Evolutionary conservation across 495 filamentous ascomycete genomes (phyloP).

Genomic region (Letharia columbiana): DNA sequence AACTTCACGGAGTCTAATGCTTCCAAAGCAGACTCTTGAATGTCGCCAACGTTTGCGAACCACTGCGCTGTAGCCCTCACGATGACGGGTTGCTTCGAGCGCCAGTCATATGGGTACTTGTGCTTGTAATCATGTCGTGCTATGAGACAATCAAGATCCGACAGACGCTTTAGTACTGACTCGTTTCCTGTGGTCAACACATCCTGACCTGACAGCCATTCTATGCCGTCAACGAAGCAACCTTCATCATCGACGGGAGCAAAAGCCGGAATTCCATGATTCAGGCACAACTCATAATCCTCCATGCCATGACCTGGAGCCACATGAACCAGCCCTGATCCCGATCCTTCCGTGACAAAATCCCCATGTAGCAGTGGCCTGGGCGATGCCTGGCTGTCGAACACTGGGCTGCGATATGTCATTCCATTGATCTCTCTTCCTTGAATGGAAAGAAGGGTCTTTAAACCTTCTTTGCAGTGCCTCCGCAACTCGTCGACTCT

Average conservation of each 20-base stretch:
- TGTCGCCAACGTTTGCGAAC: constrained; percentile 84
- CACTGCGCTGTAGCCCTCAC: constrained; percentile 90
- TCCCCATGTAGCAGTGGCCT: constrained; percentile 70
- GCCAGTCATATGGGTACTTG: constrained; percentile 97
- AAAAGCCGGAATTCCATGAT: constrained; percentile 54
- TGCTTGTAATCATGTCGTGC: constrained; percentile 62
- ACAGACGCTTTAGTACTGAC: constrained; percentile 58
- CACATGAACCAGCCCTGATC: constrained; percentile 85
- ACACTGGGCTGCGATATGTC: constrained; percentile 58
- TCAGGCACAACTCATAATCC: constrained; percentile 76
- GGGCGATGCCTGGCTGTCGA: constrained; percentile 39
- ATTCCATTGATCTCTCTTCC: constrained; percentile 59
- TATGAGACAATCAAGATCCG: constrained; percentile 48
- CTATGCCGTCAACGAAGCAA: constrained; percentile 60
- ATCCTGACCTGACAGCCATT: constrained; percentile 48
- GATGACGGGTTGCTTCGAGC: constrained; percentile 86
- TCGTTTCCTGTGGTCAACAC: constrained; percentile 58
- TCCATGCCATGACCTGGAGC: constrained; percentile 96
- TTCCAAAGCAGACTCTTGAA: constrained; percentile 61
- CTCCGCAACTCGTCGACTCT: constrained; percentile 49
- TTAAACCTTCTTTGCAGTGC: constrained; percentile 35
- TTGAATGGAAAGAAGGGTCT: constrained; percentile 47
- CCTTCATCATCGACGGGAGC: constrained; percentile 79
- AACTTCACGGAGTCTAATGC: constrained; percentile 67
- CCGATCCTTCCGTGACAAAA: constrained; percentile 80